Evolutionary conservation across 163 green algal genomes (phyloP).

Genomic region (Scenedesmus sp.): DNA sequence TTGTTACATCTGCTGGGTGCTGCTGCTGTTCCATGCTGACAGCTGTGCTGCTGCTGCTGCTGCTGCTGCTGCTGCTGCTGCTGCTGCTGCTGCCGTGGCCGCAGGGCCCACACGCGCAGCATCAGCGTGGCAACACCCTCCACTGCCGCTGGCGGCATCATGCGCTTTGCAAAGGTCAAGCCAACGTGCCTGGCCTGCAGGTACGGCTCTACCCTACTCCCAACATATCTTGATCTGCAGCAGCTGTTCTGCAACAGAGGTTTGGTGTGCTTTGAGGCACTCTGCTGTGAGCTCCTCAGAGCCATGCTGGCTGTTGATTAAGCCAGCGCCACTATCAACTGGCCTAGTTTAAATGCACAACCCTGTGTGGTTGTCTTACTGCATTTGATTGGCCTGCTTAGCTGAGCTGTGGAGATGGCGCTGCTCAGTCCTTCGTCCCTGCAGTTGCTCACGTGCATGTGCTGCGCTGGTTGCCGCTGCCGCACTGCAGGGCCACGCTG

Average conservation of each 20-base stretch:
- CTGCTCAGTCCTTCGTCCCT: too few relatives aligned
- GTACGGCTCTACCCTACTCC: background rate
- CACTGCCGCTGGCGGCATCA: slow-evolving; percentile 89
- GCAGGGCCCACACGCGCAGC: slow-evolving; percentile 92
- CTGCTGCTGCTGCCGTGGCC: background rate
- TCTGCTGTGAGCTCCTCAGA: background rate
- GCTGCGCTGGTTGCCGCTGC: background rate
- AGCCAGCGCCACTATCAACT: too few relatives aligned
- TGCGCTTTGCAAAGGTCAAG: slow-evolving; percentile 94
- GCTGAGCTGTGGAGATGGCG: background rate
- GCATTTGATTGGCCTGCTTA: background rate
- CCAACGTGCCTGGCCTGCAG: slow-evolving; percentile 93
- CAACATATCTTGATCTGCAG: background rate
- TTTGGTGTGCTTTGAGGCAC: too few relatives aligned
- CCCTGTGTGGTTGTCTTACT: too few relatives aligned
- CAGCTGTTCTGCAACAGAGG: too few relatives aligned
- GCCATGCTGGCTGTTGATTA: background rate
- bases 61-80: slow-evolving; percentile 65
- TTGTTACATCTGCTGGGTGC: too few relatives aligned
- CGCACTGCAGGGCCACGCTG: slow-evolving; percentile 39
- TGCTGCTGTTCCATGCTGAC: background rate
- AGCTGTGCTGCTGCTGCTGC: background rate
- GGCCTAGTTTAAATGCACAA: too few relatives aligned
- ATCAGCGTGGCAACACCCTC: slow-evolving; percentile 91
- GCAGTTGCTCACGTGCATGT: background rate